Evolutionary conservation across 495 filamentous ascomycete genomes (phyloP), one percentile per base, ranked within the genome.

Genomic region (Jackrogersella multiformis): DNA sequence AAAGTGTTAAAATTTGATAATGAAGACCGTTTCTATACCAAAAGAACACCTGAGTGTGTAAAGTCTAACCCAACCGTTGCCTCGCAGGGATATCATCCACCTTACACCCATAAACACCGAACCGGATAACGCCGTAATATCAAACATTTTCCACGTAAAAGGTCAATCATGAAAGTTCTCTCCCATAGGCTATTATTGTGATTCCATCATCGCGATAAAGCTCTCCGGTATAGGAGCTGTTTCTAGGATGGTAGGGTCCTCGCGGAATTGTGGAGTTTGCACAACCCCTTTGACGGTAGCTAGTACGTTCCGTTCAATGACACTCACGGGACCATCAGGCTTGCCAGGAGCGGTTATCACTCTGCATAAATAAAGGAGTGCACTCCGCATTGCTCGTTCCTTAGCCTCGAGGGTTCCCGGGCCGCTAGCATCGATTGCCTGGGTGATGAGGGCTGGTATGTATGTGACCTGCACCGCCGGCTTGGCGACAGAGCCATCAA

Each of bases 391-490:
- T n/a, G 60, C 51, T 32, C 46, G 48, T 23, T 49, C 28, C 36
- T 71, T 73, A 12, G 30, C 15, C 4, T 68, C 60, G 8, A 12
- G 36, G 7, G 58, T 41, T 34, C 23, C 46, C 4, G 59, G 58
- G 5, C 68, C 56, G 13, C 4, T 42, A 15, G 42, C 32, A 30
- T 66, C 48, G 21, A 68, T 56, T 7, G 60, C 71, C 6, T 67
- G 64, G 2, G 52, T 68, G 20, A 79, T 63, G 1, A 79, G 64
- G 9, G 75, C 74, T 24, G 77, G 72, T 52, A 73, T 70, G 23
- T 79, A 79, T 6, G 76, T 78, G 16, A 74, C 73, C n/a, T 75
- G 74, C 36, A 79, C 71, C 8, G 74, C 77, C 30, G 73, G 73
- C 26, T 73, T 24, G 1, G 56, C 61, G 39, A 63, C 62, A 24